phyloP scores from a whole-genome alignment of 805 yeast genomes.

The Blastobotrys robertii region DNA sequence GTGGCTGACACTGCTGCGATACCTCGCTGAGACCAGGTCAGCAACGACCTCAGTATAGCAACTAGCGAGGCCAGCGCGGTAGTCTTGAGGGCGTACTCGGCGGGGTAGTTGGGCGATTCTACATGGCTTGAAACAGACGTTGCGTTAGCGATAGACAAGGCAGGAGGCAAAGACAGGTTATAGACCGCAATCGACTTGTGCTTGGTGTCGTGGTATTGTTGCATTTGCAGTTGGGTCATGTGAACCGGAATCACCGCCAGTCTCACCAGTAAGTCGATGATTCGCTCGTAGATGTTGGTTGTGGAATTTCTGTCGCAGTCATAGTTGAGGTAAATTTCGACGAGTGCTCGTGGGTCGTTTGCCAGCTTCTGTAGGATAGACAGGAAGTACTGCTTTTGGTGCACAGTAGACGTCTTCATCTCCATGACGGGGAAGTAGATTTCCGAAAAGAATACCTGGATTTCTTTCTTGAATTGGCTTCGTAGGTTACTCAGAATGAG shows the following conservation, averaged over 20 bases:
- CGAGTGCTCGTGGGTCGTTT: constrained; percentile 79
- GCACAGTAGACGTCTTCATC: constrained; percentile 81
- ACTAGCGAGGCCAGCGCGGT: constrained; percentile 72
- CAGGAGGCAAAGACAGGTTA: constrained; percentile 63
- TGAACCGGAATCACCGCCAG: constrained; percentile 63
- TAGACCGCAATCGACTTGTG: constrained; percentile 60
- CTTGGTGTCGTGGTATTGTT: constrained; percentile 39
- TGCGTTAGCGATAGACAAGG: constrained; percentile 61
- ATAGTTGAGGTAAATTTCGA: constrained; percentile 88
- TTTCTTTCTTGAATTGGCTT: constrained; percentile 81
- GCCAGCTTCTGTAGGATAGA: constrained; percentile 74
- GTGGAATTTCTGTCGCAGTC: constrained; percentile 75
- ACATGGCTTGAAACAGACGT: constrained; percentile 29
- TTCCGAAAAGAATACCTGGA: constrained; percentile 87
- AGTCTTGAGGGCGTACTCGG: constrained; percentile 78
- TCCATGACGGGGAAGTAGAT: constrained; percentile 92
- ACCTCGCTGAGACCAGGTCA: constrained; percentile 78
- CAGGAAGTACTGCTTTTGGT: constrained; percentile 82
- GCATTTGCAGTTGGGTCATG: constrained; percentile 58
- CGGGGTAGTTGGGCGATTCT: constrained; percentile 37
- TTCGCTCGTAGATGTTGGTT: constrained; percentile 77
- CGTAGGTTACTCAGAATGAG: constrained; percentile 72
- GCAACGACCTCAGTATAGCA: constrained; percentile 68
- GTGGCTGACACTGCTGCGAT: constrained; percentile 23
- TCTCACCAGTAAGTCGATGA: constrained; percentile 68